Evolutionary conservation across 2,329 filamentous ascomycete species (phyloP).

Genomic region (Fusarium sp.): DNA sequence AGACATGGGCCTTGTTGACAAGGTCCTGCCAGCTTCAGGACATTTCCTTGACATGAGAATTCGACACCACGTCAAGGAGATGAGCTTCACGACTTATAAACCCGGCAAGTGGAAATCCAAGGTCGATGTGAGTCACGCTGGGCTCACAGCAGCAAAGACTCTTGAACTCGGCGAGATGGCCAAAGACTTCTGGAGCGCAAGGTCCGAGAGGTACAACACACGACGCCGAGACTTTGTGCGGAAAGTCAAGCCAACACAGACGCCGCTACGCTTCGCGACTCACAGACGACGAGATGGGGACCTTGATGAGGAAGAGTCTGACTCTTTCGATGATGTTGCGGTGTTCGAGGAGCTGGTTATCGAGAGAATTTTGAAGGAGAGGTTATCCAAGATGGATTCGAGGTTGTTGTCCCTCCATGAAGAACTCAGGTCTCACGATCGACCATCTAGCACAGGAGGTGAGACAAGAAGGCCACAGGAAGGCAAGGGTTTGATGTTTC

Average conservation of each 20-base stretch:
- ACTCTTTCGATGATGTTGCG: constrained; percentile 4
- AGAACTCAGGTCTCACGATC: background rate
- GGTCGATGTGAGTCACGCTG: background rate
- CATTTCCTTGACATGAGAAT: background rate
- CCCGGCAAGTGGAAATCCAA: constrained; percentile 1
- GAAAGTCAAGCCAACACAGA: background rate
- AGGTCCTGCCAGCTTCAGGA: constrained; percentile 3
- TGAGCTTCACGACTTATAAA: background rate
- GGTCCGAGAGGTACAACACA: constrained; percentile 1
- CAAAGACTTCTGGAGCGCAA: constrained; percentile 21
- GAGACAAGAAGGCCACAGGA: background rate
- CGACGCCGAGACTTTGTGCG: constrained; percentile 11
- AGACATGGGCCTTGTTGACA: constrained; percentile 1
- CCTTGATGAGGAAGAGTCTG: constrained; percentile 11
- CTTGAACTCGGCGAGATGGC: constrained; percentile 16
- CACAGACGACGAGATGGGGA: background rate
- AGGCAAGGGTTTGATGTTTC: constrained; percentile 4
- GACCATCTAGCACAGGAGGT: background rate
- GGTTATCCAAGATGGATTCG: background rate
- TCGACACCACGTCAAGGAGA: background rate
- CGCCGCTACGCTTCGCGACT: constrained; percentile 6
- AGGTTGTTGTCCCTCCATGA: background rate
- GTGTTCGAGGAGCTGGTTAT: background rate
- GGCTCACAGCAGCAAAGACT: background rate
- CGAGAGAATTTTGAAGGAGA: background rate